Evolutionary conservation across 345 rosid genomes (phyloP), one percentile per base, ranked within the genome.

Genomic region (Eutrema yunnanense): DNA sequence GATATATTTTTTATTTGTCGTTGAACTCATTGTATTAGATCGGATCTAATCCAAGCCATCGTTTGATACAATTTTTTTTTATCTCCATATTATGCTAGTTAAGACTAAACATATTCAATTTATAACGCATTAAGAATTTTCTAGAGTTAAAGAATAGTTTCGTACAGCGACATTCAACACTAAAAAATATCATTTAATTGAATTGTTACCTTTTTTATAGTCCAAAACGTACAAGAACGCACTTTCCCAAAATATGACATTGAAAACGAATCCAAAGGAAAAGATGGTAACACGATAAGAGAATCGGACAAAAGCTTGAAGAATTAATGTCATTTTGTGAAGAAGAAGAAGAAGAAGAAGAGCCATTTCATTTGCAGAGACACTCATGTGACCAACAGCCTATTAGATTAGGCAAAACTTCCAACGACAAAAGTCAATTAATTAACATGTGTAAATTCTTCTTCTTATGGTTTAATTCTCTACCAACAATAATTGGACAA

Each of bases 341-440:
- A 38, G 43, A 65, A 33, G 27, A 27, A 40, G 59, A 53, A 40
- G 7, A 54, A 54, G 52, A 67, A 51, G 68, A 33, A 26, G 49
- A 52, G 61, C 36, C 16, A 49, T 65, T 60, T 38, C 78, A 67
- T 74, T 42, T 49, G 72, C 53, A 65, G 59, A 66, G 38, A 57
- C 52, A 73, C 73, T 74, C 79, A 75, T 75, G 79, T 75, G 79
- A 74, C 41, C 62, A 67, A 34, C 73, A 75, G 27, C 73, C 73
- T 75, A 44, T 51, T 58, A 65, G 30, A 26, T 52, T 66, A 57
- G 78, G 72, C 53, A 66, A 65, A 73, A 19, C 37, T 36, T 65
- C 58, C 58, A 29, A 49, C 72, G 60, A 48, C 78, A 73, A 49
- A 66, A 38, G 19, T 67, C 61, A 38, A 65, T 73, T 73, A 38